phyloP scores from a whole-genome alignment of 352 stramenopile species.

The Phytopythium mirpurense region DNA sequence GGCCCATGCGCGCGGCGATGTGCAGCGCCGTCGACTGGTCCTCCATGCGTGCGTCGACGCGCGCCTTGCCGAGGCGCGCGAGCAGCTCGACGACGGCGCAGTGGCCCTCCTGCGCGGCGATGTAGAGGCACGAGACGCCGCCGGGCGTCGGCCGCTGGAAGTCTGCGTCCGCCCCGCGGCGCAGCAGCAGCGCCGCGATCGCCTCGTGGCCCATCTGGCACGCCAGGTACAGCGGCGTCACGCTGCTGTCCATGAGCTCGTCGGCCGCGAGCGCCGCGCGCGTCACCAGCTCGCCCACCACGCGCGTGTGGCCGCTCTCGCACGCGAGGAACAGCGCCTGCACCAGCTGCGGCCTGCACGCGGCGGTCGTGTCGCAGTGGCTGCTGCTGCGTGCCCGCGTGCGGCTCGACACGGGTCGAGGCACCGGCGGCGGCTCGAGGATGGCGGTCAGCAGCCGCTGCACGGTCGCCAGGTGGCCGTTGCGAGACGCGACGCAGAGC shows the following conservation, averaged over 20 bases:
- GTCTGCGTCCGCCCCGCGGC: conserved; percentile 49
- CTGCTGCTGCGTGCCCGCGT: conserved; percentile 12
- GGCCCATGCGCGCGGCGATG: conserved; percentile 77
- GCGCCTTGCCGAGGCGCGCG: conserved; percentile 32
- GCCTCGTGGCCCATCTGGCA: conserved; percentile 78
- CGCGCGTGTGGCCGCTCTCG: conserved; percentile 57
- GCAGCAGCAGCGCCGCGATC: conserved; percentile 54
- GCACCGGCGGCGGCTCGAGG: neutral
- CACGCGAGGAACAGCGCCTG: conserved; percentile 77
- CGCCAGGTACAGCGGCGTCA: conserved; percentile 75
- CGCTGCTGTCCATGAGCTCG: conserved; percentile 71
- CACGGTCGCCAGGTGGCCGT: conserved; percentile 55
- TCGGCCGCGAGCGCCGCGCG: conserved; percentile 55
- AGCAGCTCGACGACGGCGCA: conserved; percentile 50
- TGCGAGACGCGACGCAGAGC: conserved; percentile 74
- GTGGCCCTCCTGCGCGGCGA: conserved; percentile 79
- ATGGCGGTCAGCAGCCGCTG: conserved; percentile 41
- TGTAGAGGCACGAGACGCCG: conserved; percentile 74
- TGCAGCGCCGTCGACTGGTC: conserved; percentile 72
- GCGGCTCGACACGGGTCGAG: neutral
- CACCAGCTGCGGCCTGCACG: conserved; percentile 23
- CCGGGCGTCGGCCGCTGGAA: conserved; percentile 48
- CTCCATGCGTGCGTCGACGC: conserved; percentile 69
- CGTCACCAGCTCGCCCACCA: conserved; percentile 62
- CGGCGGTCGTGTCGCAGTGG: neutral